Conservation (phyloP, 2,329 filamentous ascomycete genomes). For the Didymella sp. region DNA sequence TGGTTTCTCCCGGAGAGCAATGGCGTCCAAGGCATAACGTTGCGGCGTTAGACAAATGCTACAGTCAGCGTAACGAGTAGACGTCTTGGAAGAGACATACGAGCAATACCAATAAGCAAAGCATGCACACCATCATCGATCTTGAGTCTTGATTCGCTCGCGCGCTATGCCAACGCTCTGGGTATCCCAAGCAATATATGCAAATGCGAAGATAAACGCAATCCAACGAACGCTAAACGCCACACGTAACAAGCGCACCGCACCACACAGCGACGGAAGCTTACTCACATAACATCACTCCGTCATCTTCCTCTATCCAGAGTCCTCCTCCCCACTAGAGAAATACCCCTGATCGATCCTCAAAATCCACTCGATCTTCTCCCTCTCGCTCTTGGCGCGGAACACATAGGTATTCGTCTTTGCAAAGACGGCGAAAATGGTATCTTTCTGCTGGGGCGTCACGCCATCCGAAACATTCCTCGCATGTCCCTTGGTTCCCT, state of each 20-base stretch:
- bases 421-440: conserved; percentile 91
- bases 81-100: not conserved
- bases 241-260: not conserved
- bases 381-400: conserved; percentile 83
- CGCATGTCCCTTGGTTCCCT: not conserved
- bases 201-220: conserved; percentile 8
- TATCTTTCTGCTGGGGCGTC: conserved; percentile 56
- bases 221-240: conserved; percentile 9
- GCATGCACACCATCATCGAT: not conserved
- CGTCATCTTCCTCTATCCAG: not conserved
- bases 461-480: conserved; percentile 5
- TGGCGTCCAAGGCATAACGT: no score
- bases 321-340: conserved; percentile 30
- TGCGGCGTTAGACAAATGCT: not conserved
- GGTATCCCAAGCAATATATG: conserved; percentile 15
- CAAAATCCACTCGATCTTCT: conserved; percentile 97
- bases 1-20: no score
- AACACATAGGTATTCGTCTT: conserved; percentile 96
- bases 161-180: conserved; percentile 13
- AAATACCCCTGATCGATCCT: conserved; percentile 86
- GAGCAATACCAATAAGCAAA: no score
- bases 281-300: not conserved
- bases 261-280: not conserved
- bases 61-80: not conserved
- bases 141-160: conserved; percentile 2